Percentiles rank a stretch among this genome's conserved stretches.
phyloP scores from a whole-genome alignment of 495 filamentous ascomycete species.

The Penicillium silybi region DNA sequence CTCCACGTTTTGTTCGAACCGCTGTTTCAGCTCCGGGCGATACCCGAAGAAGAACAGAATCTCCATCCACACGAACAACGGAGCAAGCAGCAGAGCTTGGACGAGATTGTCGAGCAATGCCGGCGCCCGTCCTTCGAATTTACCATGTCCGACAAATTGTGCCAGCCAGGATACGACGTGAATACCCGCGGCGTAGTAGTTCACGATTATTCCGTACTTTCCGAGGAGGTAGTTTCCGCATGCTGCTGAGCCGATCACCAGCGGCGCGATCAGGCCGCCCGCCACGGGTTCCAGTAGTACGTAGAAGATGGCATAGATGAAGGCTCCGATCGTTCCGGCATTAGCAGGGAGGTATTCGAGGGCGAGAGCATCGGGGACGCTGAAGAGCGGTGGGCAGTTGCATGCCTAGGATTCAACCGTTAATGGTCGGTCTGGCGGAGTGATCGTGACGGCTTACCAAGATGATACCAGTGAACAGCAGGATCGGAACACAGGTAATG shows the following conservation, averaged over 20 bases:
- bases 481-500: conserved; percentile 79
- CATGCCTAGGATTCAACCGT: conserved; percentile 54
- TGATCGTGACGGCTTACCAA: conserved; percentile 54
- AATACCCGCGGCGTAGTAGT: conserved; percentile 64
- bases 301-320: conserved; percentile 75
- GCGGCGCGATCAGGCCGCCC: conserved; percentile 64
- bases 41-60: conserved; percentile 89
- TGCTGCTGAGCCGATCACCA: conserved; percentile 70
- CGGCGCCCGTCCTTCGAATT: conserved; percentile 82
- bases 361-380: conserved; percentile 63
- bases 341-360: conserved; percentile 78
- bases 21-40: conserved; percentile 74
- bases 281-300: conserved; percentile 92
- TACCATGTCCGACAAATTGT: conserved; percentile 90
- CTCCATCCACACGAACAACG: conserved; percentile 98
- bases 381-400: conserved; percentile 69
- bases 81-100: conserved; percentile 89
- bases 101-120: conserved; percentile 86
- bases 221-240: conserved; percentile 69
- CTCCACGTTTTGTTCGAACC: conserved; percentile 71
- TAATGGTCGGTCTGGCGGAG: conserved; percentile 1
- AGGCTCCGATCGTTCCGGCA: conserved; percentile 66
- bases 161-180: conserved; percentile 75
- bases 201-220: conserved; percentile 60
- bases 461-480: conserved; percentile 75